Conservation (phyloP, 768 basidiomycete genomes). For the Trametes sanguinea region DNA sequence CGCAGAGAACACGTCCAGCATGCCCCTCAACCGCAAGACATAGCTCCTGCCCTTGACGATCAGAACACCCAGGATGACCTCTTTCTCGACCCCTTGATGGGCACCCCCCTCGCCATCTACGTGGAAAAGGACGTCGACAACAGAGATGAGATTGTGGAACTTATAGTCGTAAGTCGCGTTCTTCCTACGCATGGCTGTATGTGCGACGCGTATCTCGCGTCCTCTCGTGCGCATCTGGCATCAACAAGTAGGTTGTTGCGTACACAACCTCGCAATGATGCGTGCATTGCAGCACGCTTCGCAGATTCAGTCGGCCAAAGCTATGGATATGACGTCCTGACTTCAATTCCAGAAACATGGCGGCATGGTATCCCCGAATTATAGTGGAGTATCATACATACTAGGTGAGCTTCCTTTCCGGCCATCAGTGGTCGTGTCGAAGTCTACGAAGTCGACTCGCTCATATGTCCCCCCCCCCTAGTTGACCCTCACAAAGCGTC, state of each 20-base stretch:
- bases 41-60: conserved; percentile 14
- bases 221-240: not conserved
- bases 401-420: conserved; percentile 54
- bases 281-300: too few species aligned
- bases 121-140: conserved; percentile 81
- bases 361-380: conserved; percentile 69
- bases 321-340: not conserved
- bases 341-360: conserved; percentile 64
- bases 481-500: conserved; percentile 80
- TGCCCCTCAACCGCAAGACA: conserved; percentile 32
- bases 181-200: conserved; percentile 2
- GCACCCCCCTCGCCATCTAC: conserved; percentile 71
- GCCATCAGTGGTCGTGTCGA: too few species aligned
- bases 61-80: conserved; percentile 46
- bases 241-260: too few species aligned
- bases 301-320: too few species aligned
- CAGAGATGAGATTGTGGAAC: conserved; percentile 59
- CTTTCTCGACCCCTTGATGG: conserved; percentile 84
- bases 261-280: too few species aligned
- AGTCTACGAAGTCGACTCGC: not conserved
- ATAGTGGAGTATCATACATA: conserved; percentile 79
- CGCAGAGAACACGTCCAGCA: conserved; percentile 40
- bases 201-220: conserved; percentile 18
- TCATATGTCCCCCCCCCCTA: conserved; percentile 31
- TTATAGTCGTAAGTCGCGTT: conserved; percentile 61